phyloP scores from a whole-genome alignment of 208 protist genomes.

The Acanthamoeba lenticulata region DNA sequence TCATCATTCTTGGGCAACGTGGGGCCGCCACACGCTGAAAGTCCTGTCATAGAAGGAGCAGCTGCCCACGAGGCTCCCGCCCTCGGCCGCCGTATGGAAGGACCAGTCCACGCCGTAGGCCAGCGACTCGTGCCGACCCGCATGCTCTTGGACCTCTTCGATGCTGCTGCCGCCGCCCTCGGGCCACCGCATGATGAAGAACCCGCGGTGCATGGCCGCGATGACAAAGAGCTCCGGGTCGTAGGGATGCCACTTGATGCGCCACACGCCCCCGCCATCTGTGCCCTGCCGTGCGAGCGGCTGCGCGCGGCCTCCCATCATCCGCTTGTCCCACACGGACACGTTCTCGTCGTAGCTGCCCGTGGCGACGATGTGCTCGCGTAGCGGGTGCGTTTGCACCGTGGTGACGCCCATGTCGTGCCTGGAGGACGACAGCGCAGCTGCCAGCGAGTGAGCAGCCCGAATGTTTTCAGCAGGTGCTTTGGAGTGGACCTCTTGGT shows the following conservation, averaged over 20 bases:
- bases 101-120: constrained; percentile 59
- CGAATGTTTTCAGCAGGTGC: neutral
- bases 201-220: constrained; percentile 49
- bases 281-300: neutral
- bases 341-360: constrained; percentile 67
- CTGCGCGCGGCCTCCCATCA: constrained; percentile 27
- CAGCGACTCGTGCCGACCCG: constrained; percentile 15
- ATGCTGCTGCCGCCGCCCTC: neutral
- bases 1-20: no score
- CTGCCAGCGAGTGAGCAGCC: neutral
- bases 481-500: constrained; percentile 15
- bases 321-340: constrained; percentile 49
- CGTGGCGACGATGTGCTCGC: constrained; percentile 37
- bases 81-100: neutral
- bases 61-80: constrained; percentile 6
- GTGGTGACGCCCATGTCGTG: constrained; percentile 68
- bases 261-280: constrained; percentile 60
- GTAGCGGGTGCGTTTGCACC: constrained; percentile 24
- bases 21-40: constrained; percentile 25
- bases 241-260: constrained; percentile 61
- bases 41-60: constrained; percentile 54
- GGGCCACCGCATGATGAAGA: constrained; percentile 27
- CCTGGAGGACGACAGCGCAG: neutral
- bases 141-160: neutral
- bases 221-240: neutral